phyloP scores from a whole-genome alignment of 345 rosid genomes.

The Tarenaya hassleriana region DNA sequence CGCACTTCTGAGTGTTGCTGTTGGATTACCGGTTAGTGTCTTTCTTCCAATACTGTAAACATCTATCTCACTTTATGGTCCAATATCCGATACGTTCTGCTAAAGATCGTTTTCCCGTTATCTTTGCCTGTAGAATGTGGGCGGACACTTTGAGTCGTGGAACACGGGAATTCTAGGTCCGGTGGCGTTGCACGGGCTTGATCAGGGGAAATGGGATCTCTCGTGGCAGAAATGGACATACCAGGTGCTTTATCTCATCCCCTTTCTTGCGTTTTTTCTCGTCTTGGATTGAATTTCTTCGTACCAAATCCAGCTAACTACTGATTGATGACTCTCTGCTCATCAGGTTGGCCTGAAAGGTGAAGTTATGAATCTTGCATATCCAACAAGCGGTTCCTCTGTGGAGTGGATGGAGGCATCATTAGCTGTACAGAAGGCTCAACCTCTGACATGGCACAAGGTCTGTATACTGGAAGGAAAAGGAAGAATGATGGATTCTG shows the following conservation, averaged over 20 bases:
- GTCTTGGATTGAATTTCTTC: neutral
- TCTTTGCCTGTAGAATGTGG: slow-evolving; percentile 55
- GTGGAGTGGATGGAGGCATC: slow-evolving; percentile 73
- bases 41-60: neutral
- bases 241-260: slow-evolving; percentile 42
- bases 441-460: slow-evolving; percentile 96
- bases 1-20: slow-evolving; percentile 90
- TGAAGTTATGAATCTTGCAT: slow-evolving; percentile 79
- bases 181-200: slow-evolving; percentile 85
- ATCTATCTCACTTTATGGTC: neutral
- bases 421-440: slow-evolving; percentile 55
- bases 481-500: neutral
- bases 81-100: neutral
- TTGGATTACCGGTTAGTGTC: slow-evolving; percentile 83
- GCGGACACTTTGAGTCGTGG: slow-evolving; percentile 96
- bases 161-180: slow-evolving; percentile 93
- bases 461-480: slow-evolving; percentile 38
- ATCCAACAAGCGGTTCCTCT: slow-evolving; percentile 55
- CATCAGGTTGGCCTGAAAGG: slow-evolving; percentile 95
- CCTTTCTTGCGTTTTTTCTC: neutral
- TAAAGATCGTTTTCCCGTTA: neutral
- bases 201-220: slow-evolving; percentile 81
- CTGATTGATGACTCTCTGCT: slow-evolving; percentile 10
- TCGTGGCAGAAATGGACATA: slow-evolving; percentile 98
- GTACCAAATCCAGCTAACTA: too few relatives aligned